A percentile compares a stretch with the other conserved stretches of the same genome.
These are phyloP conservation scores for Trifolium repens DNA, from an alignment of 306 rosid species.

Conservation along the genomic window DNA sequence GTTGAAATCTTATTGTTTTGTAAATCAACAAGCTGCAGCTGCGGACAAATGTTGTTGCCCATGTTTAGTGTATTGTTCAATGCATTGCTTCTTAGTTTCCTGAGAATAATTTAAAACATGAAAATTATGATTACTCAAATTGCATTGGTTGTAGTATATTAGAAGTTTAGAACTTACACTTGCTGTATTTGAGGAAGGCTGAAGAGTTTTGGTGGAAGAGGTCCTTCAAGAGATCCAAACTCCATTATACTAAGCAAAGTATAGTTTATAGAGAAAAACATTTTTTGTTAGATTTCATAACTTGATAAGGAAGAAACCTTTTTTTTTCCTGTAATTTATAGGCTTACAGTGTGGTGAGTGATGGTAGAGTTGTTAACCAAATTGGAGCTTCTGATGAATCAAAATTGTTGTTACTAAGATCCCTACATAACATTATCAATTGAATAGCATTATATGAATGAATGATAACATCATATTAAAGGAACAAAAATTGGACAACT, in stretches of 20 bases:
- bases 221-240: slow-evolving; percentile 76
- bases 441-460: slow-evolving; percentile 30
- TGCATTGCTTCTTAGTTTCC: slow-evolving; percentile 73
- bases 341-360: slow-evolving; percentile 90
- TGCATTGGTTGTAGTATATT: slow-evolving; percentile 18
- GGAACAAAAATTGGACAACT: neutral
- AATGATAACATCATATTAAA: slow-evolving; percentile 28
- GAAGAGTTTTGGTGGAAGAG: slow-evolving; percentile 72
- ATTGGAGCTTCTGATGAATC: slow-evolving; percentile 67
- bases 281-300: slow-evolving; percentile 30
- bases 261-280: neutral
- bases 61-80: slow-evolving; percentile 67
- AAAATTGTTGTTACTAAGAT: slow-evolving; percentile 88
- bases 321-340: neutral
- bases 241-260: slow-evolving; percentile 63
- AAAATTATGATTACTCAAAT: slow-evolving; percentile 13
- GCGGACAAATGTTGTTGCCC: slow-evolving; percentile 70
- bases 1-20: slow-evolving; percentile 69
- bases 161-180: slow-evolving; percentile 67
- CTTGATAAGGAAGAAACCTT: slow-evolving; percentile 7
- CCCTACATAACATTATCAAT: slow-evolving; percentile 55
- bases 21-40: slow-evolving; percentile 79
- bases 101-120: slow-evolving; percentile 42
- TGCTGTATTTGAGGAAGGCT: slow-evolving; percentile 76
- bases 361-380: slow-evolving; percentile 70